Evolutionary conservation across 345 rosid genomes (phyloP), one percentile per base, ranked within the genome.

Genomic region (Dipteronia sinensis): DNA sequence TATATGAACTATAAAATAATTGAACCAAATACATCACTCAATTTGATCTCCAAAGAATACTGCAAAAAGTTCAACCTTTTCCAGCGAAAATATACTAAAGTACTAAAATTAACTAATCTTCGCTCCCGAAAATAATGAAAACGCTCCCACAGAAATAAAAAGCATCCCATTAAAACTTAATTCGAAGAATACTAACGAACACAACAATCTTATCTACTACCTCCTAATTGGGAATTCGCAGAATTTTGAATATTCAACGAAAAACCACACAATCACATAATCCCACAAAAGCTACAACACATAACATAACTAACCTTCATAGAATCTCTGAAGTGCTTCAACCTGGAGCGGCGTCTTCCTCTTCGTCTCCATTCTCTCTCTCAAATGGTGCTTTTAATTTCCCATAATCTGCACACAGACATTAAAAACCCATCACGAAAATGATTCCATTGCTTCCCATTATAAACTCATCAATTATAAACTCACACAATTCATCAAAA

Each of bases 341-440:
- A 89, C 88, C 86, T 92, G 98, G 55, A 72, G 79, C 22, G 89
- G 85, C 22, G 97, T 85, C 85, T 96, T 94, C 82, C 86, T 94
- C 92, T 87, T 92, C 86, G 82, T 86, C 55, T 87, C 87, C 77
- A 79, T 71, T 10, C 75, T 65, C 63, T 23, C 25, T 27, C n/a
- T 64, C 56, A 44, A 61, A 56, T 44, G 22, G 75, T 67, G 59
- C 25, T 9, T 47, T 49, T 34, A 75, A 80, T 59, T 55, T 47
- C 31, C 72, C 69, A 58, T 69, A 34, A 62, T 67, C 81, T 44
- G 72, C 67, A 67, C 61, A 31, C 49, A 67, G 23, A 71, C 11
- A 66, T 49, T 6, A 25, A n/a, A 62, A 53, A 7, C 9, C 46
- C n/a, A 29, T 66, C 29, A 20, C 23, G 9, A 4, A 49, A 34